These are phyloP conservation scores for Cadophora sp. DNA, from an alignment of 2,329 filamentous ascomycete genomes.

Conservation along the genomic window DNA sequence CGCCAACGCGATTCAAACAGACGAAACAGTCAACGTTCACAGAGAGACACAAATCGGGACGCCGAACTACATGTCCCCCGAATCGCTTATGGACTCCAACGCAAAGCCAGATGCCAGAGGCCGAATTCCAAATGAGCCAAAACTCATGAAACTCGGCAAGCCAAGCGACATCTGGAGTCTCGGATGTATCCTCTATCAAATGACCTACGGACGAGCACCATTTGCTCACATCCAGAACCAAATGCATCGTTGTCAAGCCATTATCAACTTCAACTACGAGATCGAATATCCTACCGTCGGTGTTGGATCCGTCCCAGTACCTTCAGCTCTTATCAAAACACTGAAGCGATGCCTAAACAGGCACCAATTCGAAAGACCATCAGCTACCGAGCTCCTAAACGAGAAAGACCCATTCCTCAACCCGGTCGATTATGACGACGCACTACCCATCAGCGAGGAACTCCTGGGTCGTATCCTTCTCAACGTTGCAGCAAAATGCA, in stretches of 20 bases:
- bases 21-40: slow-evolving; percentile 97
- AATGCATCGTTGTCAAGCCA: slow-evolving; percentile 85
- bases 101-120: slow-evolving; percentile 50
- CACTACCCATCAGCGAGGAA: slow-evolving; percentile 67
- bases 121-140: slow-evolving; percentile 55
- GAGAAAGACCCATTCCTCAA: slow-evolving; percentile 68
- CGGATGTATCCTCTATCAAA: slow-evolving; percentile 96
- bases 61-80: slow-evolving; percentile 98
- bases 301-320: slow-evolving; percentile 68
- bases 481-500: slow-evolving; percentile 65
- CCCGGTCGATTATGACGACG: slow-evolving; percentile 62
- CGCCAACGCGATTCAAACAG: slow-evolving; percentile 93
- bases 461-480: slow-evolving; percentile 67
- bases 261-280: slow-evolving; percentile 77
- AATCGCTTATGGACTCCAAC: slow-evolving; percentile 89
- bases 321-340: slow-evolving; percentile 64
- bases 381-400: slow-evolving; percentile 66
- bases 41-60: slow-evolving; percentile 95
- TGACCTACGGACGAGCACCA: slow-evolving; percentile 96
- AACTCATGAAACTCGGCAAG: slow-evolving; percentile 94
- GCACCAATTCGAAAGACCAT: slow-evolving; percentile 67
- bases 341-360: slow-evolving; percentile 68
- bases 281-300: slow-evolving; percentile 77
- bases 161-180: slow-evolving; percentile 96
- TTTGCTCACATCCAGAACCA: slow-evolving; percentile 92